Evolutionary conservation across 805 yeast genomes (phyloP).

Genomic region (Lachancea sp.): DNA sequence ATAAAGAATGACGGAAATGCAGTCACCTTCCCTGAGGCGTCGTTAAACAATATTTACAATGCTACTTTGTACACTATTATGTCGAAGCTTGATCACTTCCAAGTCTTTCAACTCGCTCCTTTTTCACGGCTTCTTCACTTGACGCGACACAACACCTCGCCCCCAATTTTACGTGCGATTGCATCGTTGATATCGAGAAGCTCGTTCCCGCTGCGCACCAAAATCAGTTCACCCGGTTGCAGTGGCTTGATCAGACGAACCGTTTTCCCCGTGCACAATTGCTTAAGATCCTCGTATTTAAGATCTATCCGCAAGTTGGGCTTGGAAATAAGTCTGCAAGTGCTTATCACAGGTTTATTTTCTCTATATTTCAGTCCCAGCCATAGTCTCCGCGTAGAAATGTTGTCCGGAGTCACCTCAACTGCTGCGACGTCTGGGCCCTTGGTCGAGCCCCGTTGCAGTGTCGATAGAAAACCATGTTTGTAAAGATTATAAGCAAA

Average conservation of each 20-base stretch:
- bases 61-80: constrained; percentile 2
- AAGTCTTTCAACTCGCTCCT: no score
- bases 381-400: constrained; percentile 85
- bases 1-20: not conserved
- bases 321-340: constrained; percentile 68
- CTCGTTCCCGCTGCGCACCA: constrained; percentile 49
- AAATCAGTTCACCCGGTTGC: constrained; percentile 83
- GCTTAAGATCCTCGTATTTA: constrained; percentile 55
- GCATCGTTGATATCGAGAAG: constrained; percentile 84
- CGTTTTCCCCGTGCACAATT: constrained; percentile 67
- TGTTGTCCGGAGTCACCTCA: constrained; percentile 80
- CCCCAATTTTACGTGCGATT: constrained; percentile 57
- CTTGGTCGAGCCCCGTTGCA: constrained; percentile 74
- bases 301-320: constrained; percentile 76
- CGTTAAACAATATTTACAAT: constrained; percentile 1
- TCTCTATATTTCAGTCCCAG: constrained; percentile 83
- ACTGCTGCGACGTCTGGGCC: constrained; percentile 79
- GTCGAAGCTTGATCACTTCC: no score
- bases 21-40: not conserved
- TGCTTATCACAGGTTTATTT: constrained; percentile 66
- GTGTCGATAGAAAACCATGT: constrained; percentile 80
- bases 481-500: constrained; percentile 79
- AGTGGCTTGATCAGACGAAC: constrained; percentile 73
- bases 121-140: constrained; percentile 21
- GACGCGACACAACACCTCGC: constrained; percentile 78